phyloP scores from a whole-genome alignment of 192 early-diverging fungal species.

The Coemansia asiatica region DNA sequence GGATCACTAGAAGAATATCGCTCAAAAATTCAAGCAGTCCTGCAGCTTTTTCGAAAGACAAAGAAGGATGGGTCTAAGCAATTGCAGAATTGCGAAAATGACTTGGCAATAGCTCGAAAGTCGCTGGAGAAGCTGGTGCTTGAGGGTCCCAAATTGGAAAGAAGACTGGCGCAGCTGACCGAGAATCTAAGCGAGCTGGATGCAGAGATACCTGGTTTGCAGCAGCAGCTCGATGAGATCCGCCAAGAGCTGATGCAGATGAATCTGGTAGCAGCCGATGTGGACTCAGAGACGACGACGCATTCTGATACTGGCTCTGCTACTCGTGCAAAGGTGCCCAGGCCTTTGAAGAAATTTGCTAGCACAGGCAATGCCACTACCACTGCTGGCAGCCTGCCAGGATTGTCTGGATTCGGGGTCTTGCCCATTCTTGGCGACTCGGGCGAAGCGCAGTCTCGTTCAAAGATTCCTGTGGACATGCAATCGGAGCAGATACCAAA shows the following conservation, averaged over 20 bases:
- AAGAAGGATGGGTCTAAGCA: neutral
- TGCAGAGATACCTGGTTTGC: neutral
- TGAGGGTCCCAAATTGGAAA: neutral
- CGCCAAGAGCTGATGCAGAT: neutral
- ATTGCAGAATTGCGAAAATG: neutral
- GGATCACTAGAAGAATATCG: neutral
- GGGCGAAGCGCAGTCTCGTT: neutral
- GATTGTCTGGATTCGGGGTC: neutral
- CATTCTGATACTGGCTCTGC: neutral
- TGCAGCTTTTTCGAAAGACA: neutral
- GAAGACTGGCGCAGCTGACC: neutral
- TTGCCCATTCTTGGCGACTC: neutral
- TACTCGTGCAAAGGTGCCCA: neutral
- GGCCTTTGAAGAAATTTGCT: neutral
- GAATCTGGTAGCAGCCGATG: neutral
- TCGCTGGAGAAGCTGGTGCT: neutral
- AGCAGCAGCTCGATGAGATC: neutral
- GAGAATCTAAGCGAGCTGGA: neutral
- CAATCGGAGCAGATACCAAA: neutral
- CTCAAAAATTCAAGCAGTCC: neutral
- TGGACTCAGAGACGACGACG: neutral
- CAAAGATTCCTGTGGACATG: neutral
- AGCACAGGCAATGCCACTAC: neutral
- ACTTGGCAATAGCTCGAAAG: neutral
- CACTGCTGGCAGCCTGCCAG: neutral